Base-by-base conservation (phyloP, 2,329 filamentous ascomycete species). In the Stemphylium vesicarium region DNA sequence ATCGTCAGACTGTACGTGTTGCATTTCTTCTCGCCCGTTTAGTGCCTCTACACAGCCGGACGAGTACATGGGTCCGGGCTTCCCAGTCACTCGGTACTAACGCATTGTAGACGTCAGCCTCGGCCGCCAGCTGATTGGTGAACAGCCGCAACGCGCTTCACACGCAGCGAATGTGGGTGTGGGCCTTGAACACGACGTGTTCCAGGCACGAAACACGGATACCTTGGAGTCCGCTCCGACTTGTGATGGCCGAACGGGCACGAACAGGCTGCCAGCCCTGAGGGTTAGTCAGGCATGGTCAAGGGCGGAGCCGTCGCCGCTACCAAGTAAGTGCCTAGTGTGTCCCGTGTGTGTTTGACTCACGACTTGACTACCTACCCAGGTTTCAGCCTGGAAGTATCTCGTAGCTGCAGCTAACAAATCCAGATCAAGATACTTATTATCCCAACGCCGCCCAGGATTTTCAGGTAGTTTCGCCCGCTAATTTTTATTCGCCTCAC, bases 1-100 rank as follows among this genome's bases (percentile, higher is more conserved):
- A 40, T 68, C 70, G 52, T 68, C 65, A 50, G 69, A 73, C 59
- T 75, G 73, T 75, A 59, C 63, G 73, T 73, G 61, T 60, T 55
- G 56, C 58, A 59, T 58, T 50, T 62, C 56, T 61, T 38, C 4
- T 41, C 43, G 50, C 50, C 50, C 50, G 37, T 18, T 26, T 20
- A 39, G 39, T 48, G 18, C 39, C 41, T 33, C 13, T 39, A 42
- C 33, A 26, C 37, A 48, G 44, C 31, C 39, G 37, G 43, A 40
- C 26, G 29, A 35, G 15, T 6, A 15, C 29, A 20, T 13, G 31
- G 50, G 29, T 48, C 39, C 24, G 18, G 29, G 29, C 31, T 40
- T 20, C 40, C 29, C 46, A 22, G 18, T 29, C 29, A 15, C 39
- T 41, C 38, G 29, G 33, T 20, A 29, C 53, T 56, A 56, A 56